These are phyloP conservation scores for Harringtonia aguacate DNA, from an alignment of 2,329 filamentous ascomycete species.

Conservation along the genomic window DNA sequence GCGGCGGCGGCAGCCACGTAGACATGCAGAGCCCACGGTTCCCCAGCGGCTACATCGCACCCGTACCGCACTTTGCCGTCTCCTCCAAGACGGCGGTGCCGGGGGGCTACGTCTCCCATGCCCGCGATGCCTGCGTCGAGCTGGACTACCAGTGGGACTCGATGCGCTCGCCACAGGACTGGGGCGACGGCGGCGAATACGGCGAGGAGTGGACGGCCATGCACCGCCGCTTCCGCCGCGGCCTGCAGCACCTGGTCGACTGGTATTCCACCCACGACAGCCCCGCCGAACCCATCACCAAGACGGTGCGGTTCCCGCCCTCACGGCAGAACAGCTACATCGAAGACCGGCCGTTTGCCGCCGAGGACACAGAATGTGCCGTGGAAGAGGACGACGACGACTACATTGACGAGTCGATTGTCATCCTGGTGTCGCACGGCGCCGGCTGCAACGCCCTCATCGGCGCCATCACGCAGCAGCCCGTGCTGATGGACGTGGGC, in stretches of 20 bases:
- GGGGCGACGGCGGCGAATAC: conserved; percentile 79
- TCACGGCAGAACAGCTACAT: conserved; percentile 1
- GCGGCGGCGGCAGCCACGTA: conserved; percentile 9
- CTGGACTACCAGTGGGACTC: conserved; percentile 98
- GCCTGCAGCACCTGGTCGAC: conserved; percentile 65
- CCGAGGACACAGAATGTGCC: conserved; percentile 19
- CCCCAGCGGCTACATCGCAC: conserved; percentile 52
- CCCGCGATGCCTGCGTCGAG: conserved; percentile 71
- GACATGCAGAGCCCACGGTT: conserved; percentile 2
- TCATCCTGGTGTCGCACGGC: conserved; percentile 86
- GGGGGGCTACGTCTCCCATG: conserved; percentile 79
- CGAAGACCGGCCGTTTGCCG: conserved; percentile 3
- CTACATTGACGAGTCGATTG: conserved; percentile 61
- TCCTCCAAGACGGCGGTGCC: conserved; percentile 75
- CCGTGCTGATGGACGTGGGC: conserved; percentile 79
- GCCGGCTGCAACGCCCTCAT: conserved; percentile 94
- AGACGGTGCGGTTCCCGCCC: conserved; percentile 18
- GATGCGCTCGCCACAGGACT: conserved; percentile 63
- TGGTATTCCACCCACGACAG: conserved; percentile 61
- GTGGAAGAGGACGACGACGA: conserved; percentile 26
- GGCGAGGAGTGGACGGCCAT: conserved; percentile 94
- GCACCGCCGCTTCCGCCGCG: conserved; percentile 80
- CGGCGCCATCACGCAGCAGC: conserved; percentile 81
- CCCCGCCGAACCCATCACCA: conserved; percentile 40
- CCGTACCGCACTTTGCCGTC: conserved; percentile 72